Evolutionary conservation across 225 moss, liverwort and hornwort genomes (phyloP).

Genomic region (Asterella californica): DNA sequence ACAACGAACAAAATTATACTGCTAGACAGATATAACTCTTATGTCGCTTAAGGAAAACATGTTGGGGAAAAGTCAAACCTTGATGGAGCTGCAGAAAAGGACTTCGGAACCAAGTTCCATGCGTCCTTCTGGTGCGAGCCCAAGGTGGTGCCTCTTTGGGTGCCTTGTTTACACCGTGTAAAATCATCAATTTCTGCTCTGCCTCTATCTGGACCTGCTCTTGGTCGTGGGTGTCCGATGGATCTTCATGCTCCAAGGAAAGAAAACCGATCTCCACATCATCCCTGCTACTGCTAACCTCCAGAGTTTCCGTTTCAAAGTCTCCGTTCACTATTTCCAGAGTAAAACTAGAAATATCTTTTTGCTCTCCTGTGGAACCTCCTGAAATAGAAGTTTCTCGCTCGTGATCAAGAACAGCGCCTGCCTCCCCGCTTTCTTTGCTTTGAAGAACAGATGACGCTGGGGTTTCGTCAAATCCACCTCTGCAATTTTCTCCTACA

Average conservation of each 20-base stretch:
- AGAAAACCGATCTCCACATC: conserved; percentile 61
- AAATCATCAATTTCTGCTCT: conserved; percentile 39
- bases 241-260: conserved; percentile 50
- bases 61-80: conserved; percentile 43
- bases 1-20: neutral
- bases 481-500: conserved; percentile 2
- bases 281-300: conserved; percentile 3
- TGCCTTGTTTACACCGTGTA: conserved; percentile 27
- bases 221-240: conserved; percentile 19
- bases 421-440: neutral
- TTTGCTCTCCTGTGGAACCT: conserved; percentile 22
- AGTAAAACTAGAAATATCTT: neutral
- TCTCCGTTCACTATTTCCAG: conserved; percentile 38
- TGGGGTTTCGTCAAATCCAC: conserved; percentile 4
- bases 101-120: conserved; percentile 74
- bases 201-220: conserved; percentile 32
- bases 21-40: neutral
- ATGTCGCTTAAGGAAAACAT: neutral
- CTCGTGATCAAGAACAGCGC: conserved; percentile 9
- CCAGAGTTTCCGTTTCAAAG: conserved; percentile 26
- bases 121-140: conserved; percentile 52
- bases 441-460: conserved; percentile 1
- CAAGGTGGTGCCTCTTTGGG: conserved; percentile 81
- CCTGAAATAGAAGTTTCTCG: conserved; percentile 15
- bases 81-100: conserved; percentile 96